phyloP scores from a whole-genome alignment of 192 early-diverging fungal species.

The Allomyces javanicus region DNA sequence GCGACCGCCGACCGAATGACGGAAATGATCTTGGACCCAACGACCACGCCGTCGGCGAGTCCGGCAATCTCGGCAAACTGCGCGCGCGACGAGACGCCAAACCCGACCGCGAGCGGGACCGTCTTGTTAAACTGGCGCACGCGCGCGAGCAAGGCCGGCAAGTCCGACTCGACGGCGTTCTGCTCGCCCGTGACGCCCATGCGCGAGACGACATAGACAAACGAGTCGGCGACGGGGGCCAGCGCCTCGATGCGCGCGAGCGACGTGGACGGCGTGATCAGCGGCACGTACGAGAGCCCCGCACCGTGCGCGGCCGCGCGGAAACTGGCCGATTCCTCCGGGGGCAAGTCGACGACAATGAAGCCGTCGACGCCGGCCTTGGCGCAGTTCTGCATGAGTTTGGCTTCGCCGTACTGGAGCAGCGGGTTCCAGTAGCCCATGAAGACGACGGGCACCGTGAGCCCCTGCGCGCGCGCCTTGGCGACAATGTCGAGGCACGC shows the following conservation, averaged over 20 bases:
- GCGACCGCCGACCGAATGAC: conserved; percentile 39
- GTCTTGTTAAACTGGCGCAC: conserved; percentile 57
- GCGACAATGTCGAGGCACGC: conserved; percentile 61
- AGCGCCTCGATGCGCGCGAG: conserved; percentile 61
- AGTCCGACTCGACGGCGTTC: conserved; percentile 36
- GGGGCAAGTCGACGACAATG: conserved; percentile 93
- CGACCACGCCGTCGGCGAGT: conserved; percentile 86
- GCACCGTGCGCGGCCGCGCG: conserved; percentile 40
- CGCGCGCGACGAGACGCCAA: conserved; percentile 77
- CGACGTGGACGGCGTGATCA: conserved; percentile 85
- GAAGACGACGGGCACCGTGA: conserved; percentile 77
- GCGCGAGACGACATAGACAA: conserved; percentile 87
- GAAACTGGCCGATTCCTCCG: conserved; percentile 83
- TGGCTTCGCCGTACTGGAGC: conserved; percentile 77
- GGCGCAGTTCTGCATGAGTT: conserved; percentile 64
- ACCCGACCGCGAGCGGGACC: conserved; percentile 84
- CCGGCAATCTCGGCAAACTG: conserved; percentile 71
- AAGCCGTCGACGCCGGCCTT: conserved; percentile 80
- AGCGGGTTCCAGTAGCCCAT: conserved; percentile 99
- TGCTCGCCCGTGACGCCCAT: conserved; percentile 86
- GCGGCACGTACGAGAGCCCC: conserved; percentile 62
- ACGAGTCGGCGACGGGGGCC: conserved; percentile 64
- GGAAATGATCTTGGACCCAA: conserved; percentile 79
- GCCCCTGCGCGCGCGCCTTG: conserved; percentile 58
- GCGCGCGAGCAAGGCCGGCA: conserved; percentile 49